Evolutionary conservation across 2,329 filamentous ascomycete genomes (phyloP).

Genomic region (Phialophora chinensis): DNA sequence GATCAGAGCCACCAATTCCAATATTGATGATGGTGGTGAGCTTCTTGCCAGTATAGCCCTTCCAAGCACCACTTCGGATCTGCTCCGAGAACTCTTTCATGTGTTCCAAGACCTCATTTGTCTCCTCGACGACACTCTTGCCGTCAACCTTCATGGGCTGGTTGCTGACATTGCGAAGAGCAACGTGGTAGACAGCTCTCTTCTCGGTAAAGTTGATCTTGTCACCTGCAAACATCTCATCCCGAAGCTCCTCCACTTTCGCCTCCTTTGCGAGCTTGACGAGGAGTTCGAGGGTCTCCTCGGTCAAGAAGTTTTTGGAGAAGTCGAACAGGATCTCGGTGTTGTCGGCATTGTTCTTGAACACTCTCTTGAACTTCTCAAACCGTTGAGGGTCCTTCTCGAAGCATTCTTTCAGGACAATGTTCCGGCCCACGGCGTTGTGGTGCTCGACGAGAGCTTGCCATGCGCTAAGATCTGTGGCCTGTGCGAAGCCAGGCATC

Average conservation of each 20-base stretch:
- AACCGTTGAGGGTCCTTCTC: constrained; percentile 86
- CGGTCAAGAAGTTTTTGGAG: constrained; percentile 97
- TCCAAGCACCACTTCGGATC: constrained; percentile 93
- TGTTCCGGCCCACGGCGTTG: constrained; percentile 81
- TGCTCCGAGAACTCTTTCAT: constrained; percentile 99
- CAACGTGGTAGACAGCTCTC: constrained; percentile 93
- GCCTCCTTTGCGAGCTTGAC: constrained; percentile 91
- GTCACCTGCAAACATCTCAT: constrained; percentile 96
- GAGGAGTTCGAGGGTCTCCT: constrained; percentile 86
- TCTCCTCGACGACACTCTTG: constrained; percentile 89
- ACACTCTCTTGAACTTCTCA: constrained; percentile 85
- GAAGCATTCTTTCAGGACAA: constrained; percentile 93
- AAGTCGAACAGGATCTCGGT: constrained; percentile 96
- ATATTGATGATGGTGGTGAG: constrained; percentile 96
- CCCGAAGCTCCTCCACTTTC: constrained; percentile 87
- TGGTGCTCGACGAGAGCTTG: constrained; percentile 89
- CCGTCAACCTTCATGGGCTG: constrained; percentile 84
- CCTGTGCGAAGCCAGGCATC: constrained; percentile 75
- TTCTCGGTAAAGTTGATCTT: constrained; percentile 99
- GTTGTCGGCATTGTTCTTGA: constrained; percentile 76
- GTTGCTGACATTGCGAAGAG: constrained; percentile 86
- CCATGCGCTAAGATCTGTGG: constrained; percentile 86
- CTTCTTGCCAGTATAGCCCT: constrained; percentile 96
- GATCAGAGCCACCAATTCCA: constrained; percentile 96
- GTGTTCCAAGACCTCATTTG: constrained; percentile 89